These are phyloP conservation scores for Citrus unshiu DNA, from an alignment of 345 rosid genomes.

Conservation along the genomic window DNA sequence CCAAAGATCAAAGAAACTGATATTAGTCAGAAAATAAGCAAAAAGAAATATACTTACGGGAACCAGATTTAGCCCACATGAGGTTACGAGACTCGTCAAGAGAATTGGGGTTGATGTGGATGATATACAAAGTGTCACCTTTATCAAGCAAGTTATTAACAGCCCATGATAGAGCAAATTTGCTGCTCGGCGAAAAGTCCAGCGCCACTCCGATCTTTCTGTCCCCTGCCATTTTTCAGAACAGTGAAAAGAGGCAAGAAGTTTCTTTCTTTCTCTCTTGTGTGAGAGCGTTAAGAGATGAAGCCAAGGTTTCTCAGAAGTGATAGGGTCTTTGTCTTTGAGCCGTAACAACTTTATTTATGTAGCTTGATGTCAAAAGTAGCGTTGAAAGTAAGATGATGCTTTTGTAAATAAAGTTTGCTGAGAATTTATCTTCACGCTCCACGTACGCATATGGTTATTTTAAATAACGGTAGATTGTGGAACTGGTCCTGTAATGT, in stretches of 20 bases:
- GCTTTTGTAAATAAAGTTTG: not conserved
- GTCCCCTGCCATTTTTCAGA: conserved; percentile 51
- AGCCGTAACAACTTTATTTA: not conserved
- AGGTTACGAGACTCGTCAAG: conserved; percentile 43
- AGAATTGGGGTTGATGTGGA: conserved; percentile 54
- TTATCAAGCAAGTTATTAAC: conserved; percentile 67
- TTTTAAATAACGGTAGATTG: not conserved
- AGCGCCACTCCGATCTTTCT: conserved; percentile 76
- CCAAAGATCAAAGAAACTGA: not conserved
- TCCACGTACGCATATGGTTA: not conserved
- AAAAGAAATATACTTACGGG: conserved; percentile 49
- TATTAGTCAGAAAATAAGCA: not conserved
- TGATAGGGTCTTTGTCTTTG: not conserved
- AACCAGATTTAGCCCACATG: conserved; percentile 67
- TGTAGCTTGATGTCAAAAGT: not conserved
- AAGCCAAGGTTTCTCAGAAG: not conserved
- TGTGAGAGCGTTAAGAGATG: not conserved
- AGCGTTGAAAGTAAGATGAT: not conserved
- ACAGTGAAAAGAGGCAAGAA: not conserved
- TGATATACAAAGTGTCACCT: conserved; percentile 66
- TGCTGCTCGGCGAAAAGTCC: conserved; percentile 97
- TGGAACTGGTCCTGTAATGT: not conserved
- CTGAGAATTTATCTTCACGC: conserved; percentile 1
- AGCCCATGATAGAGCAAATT: conserved; percentile 85
- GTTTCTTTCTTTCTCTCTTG: not conserved